Evolutionary conservation across 306 rosid species (phyloP).

Genomic region (Rosa multiflora): DNA sequence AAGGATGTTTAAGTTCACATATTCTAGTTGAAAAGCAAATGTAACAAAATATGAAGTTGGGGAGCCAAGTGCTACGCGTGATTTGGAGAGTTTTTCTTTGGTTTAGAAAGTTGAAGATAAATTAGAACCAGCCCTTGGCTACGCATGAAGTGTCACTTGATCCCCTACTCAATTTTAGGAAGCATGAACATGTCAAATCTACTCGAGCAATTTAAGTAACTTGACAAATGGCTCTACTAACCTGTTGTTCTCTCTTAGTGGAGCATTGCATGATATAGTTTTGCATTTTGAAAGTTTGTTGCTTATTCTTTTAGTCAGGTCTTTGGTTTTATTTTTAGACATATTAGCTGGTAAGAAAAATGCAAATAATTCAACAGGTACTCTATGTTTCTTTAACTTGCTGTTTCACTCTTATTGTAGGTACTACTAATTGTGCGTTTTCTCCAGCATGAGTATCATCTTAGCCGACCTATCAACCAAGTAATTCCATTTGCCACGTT

Average conservation of each 20-base stretch:
- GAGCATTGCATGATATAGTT: not conserved
- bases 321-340: not conserved
- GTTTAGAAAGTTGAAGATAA: not conserved
- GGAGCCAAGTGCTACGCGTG: not conserved
- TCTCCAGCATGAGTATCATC: constrained; percentile 98
- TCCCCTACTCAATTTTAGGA: not conserved
- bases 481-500: constrained; percentile 36
- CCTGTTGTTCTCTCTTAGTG: constrained; percentile 2
- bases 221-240: not conserved
- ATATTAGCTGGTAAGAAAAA: not conserved
- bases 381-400: constrained; percentile 15
- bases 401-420: constrained; percentile 37
- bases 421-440: constrained; percentile 81
- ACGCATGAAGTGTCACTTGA: not conserved
- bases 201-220: not conserved
- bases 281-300: not conserved
- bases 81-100: not conserved
- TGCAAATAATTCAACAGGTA: not conserved
- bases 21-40: not conserved
- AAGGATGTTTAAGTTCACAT: not conserved
- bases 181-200: not conserved
- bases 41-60: not conserved
- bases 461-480: constrained; percentile 87
- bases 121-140: not conserved
- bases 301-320: constrained; percentile 11